phyloP scores from a whole-genome alignment of 148 eudicot species.

The Mesembryanthemum crystallinum region DNA sequence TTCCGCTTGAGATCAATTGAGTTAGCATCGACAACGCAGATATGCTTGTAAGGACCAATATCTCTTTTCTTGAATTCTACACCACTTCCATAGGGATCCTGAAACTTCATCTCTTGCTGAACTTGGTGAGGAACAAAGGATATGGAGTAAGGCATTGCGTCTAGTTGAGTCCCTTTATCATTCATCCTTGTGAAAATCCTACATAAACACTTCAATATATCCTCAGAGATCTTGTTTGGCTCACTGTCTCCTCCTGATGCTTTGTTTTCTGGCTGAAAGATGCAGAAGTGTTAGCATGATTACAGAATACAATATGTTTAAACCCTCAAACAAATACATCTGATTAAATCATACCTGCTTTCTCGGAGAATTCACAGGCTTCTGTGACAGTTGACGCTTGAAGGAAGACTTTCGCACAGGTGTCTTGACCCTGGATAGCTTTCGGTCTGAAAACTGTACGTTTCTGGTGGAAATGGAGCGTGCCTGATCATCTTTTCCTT shows the following conservation, averaged over 20 bases:
- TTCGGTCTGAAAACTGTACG: constrained; percentile 30
- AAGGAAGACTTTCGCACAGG: constrained; percentile 35
- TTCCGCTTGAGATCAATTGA: constrained; percentile 64
- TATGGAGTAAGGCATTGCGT: constrained; percentile 34
- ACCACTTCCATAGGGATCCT: constrained; percentile 58
- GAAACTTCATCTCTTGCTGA: constrained; percentile 30
- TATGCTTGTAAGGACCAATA: constrained; percentile 57
- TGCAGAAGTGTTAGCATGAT: background rate
- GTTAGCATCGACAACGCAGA: constrained; percentile 54
- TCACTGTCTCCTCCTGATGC: constrained; percentile 47
- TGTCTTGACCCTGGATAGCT: constrained; percentile 26
- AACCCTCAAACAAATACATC: background rate
- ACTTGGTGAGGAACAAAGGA: constrained; percentile 36
- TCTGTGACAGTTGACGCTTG: constrained; percentile 38
- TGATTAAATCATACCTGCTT: constrained; percentile 39
- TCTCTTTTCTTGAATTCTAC: constrained; percentile 50
- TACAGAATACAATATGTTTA: background rate
- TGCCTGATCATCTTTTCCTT: constrained; percentile 40
- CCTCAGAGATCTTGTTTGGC: constrained; percentile 77
- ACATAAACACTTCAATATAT: constrained; percentile 70
- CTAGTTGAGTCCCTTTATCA: constrained; percentile 41
- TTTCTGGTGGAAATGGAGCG: constrained; percentile 28
- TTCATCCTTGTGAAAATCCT: constrained; percentile 64
- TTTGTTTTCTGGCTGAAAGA: constrained; percentile 34
- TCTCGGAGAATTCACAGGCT: constrained; percentile 31